Percentiles rank a stretch among this genome's conserved stretches.
Conservation (phyloP, 2,329 filamentous ascomycete species). For the Verticillium nubilum region DNA sequence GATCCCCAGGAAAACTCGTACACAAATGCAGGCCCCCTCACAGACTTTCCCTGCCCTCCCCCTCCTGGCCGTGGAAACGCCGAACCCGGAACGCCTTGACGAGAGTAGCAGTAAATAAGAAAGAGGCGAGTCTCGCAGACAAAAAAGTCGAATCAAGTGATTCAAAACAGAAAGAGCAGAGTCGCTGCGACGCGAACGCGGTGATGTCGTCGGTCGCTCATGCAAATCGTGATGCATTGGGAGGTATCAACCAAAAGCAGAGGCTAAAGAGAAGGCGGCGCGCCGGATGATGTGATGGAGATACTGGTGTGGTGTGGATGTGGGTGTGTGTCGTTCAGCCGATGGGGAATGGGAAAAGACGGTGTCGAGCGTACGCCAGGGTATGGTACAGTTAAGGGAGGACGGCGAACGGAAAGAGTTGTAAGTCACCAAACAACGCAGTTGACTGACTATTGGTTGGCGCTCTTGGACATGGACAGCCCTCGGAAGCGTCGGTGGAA, state of each 20-base stretch:
- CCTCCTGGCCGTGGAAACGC: not conserved
- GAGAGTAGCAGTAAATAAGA: constrained; percentile 17
- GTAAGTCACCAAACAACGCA: not conserved
- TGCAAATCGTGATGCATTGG: constrained; percentile 41
- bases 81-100: constrained; percentile 7
- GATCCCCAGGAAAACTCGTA: not conserved
- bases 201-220: constrained; percentile 38
- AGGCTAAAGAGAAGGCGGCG: not conserved
- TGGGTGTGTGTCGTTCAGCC: not conserved
- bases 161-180: constrained; percentile 3
- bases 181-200: constrained; percentile 11
- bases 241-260: constrained; percentile 25
- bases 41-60: constrained; percentile 2
- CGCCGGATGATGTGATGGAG: not conserved
- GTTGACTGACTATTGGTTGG: constrained; percentile 24
- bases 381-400: constrained; percentile 7
- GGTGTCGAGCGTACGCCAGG: not conserved
- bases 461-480: constrained; percentile 35
- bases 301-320: not conserved
- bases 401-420: not conserved
- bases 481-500: constrained; percentile 34
- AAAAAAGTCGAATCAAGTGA: not conserved
- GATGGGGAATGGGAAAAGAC: not conserved
- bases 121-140: constrained; percentile 9
- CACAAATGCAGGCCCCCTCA: not conserved